Evolutionary conservation across 345 rosid genomes (phyloP), one percentile per base, ranked within the genome.

Genomic region (Atalantia buxifolia): DNA sequence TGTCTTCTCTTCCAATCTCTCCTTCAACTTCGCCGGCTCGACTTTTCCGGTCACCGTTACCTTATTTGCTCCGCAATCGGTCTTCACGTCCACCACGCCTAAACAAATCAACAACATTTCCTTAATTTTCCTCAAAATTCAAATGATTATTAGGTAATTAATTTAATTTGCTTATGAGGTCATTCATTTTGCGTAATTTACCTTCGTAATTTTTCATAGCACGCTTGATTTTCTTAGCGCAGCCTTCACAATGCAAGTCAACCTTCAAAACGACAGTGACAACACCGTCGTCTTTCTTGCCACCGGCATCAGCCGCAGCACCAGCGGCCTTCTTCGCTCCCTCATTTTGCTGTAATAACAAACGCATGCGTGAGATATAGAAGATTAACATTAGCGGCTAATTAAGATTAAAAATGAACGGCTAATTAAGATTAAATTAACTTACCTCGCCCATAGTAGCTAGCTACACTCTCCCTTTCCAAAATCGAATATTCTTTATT

Each of bases 241-340:
- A 96, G 22, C 97, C 98, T 71, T 93, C 95, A 42, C 99, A 96
- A 88, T 92, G 98, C 88, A 96, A 82, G 70, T 92, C 93, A 75
- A 82, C 77, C 86, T 90, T 93, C 89, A 89, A 78, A 33, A 93
- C 91, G 80, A 87, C 87, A 66, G 87, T 80, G 64, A 50, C 60
- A 3, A 48, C 78, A 33, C 81, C 91, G 78, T 79, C 90, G 62
- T 83, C 93, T 63, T 77, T 80, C 76, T 88, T 84, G n/a, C 81
- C 85, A 55, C 50, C 86, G 69, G 78, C 87, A 8, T 78, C 91
- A 57, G 82, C 84, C 9, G 86, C 83, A 0, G 85, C 88, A 8
- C 76, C 97, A 64, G 87, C 89, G 38, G 50, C 50, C 50, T 66
- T 79, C 57, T 88, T 90, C 4, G 84, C 85, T 69, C 48, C 84